Conservation (phyloP, 2,329 filamentous ascomycete species). For the Lizonia empirigonia region DNA sequence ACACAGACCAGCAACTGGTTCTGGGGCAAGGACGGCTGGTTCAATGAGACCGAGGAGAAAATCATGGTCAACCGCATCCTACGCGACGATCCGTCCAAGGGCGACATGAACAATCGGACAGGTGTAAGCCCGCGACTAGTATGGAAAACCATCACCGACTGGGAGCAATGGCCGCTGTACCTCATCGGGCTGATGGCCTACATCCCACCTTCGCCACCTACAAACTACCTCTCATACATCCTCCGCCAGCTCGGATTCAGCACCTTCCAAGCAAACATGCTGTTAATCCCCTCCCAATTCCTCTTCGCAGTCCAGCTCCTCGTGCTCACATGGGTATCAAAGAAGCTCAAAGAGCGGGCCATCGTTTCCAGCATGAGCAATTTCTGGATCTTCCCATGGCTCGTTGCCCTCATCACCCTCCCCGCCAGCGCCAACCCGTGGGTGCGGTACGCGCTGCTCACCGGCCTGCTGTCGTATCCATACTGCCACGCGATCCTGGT, state of each 20-base stretch:
- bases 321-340: constrained; percentile 53
- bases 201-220: constrained; percentile 27
- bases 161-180: constrained; percentile 43
- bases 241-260: constrained; percentile 65
- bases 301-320: constrained; percentile 51
- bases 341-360: constrained; percentile 54
- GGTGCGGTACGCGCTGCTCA: constrained; percentile 59
- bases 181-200: constrained; percentile 54
- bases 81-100: constrained; percentile 63
- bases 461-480: constrained; percentile 59
- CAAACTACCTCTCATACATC: constrained; percentile 59
- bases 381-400: constrained; percentile 65
- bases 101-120: constrained; percentile 56
- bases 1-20: constrained; percentile 62
- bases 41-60: constrained; percentile 62
- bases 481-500: constrained; percentile 56
- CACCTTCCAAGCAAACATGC: constrained; percentile 66
- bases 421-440: constrained; percentile 53
- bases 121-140: constrained; percentile 28
- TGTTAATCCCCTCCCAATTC: constrained; percentile 60
- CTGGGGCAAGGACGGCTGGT: constrained; percentile 64
- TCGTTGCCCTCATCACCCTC: constrained; percentile 59
- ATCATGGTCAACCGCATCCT: constrained; percentile 68
- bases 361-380: constrained; percentile 57
- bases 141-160: constrained; percentile 35